A percentile compares a stretch with the other conserved stretches of the same genome.
Conservation (phyloP, 352 stramenopile species). For the Phytophthora fragariae region DNA sequence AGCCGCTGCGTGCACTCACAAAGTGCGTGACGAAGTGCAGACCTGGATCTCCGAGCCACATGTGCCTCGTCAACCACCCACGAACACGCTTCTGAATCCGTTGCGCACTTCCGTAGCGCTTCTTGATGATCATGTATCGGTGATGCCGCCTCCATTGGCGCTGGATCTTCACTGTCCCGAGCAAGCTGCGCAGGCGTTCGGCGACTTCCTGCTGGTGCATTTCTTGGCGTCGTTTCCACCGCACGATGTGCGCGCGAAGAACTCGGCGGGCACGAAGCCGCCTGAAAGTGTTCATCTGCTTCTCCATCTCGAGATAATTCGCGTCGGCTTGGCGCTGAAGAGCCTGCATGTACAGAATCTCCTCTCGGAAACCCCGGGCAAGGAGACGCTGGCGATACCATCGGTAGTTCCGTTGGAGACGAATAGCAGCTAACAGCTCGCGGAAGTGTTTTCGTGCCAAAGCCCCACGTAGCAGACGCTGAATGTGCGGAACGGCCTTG, state of each 20-base stretch:
- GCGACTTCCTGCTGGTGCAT: conserved; percentile 35
- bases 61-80: conserved; percentile 69
- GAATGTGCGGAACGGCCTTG: conserved; percentile 59
- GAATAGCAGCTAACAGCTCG: conserved; percentile 46
- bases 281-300: conserved; percentile 55
- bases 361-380: conserved; percentile 61
- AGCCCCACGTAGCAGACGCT: conserved; percentile 58
- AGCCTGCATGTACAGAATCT: conserved; percentile 59
- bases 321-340: conserved; percentile 54
- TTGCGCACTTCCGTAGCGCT: conserved; percentile 55
- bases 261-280: conserved; percentile 59
- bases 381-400: conserved; percentile 62
- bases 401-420: conserved; percentile 66
- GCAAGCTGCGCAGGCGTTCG: conserved; percentile 52
- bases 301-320: conserved; percentile 56
- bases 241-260: conserved; percentile 51
- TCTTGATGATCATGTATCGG: conserved; percentile 53
- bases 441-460: conserved; percentile 48
- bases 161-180: conserved; percentile 69
- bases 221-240: conserved; percentile 50
- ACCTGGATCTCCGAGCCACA: conserved; percentile 72
- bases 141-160: conserved; percentile 63
- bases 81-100: conserved; percentile 63
- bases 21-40: conserved; percentile 49
- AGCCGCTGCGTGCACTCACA: conserved; percentile 47